Percentiles rank a stretch among this genome's conserved stretches.
These are phyloP conservation scores for Carex pumila DNA, from an alignment of 176 grass and related monocot species.

Conservation along the genomic window DNA sequence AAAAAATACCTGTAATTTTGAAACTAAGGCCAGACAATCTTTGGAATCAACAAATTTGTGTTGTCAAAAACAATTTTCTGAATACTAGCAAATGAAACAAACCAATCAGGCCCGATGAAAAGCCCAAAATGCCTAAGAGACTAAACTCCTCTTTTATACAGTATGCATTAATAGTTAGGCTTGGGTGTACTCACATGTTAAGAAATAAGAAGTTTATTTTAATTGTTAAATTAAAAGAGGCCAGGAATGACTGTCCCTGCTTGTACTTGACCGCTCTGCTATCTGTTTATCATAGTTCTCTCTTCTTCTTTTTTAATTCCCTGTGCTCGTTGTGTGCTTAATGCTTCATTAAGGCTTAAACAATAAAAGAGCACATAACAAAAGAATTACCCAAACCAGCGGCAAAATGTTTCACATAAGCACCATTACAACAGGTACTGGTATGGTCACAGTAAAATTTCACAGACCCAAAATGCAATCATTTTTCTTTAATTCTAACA, in stretches of 20 bases:
- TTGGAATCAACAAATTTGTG: not conserved
- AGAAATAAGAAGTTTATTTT: not conserved
- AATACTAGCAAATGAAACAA: not conserved
- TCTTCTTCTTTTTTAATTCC: not conserved
- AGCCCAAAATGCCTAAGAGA: not conserved
- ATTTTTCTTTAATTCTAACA: not conserved
- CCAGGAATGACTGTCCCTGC: not conserved
- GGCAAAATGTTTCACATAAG: not conserved
- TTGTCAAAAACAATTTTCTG: not conserved
- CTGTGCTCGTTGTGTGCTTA: not conserved
- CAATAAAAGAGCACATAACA: not conserved
- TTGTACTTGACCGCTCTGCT: not conserved
- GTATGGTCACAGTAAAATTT: not conserved
- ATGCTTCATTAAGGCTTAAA: not conserved
- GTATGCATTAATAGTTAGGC: not conserved
- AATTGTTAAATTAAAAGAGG: not conserved
- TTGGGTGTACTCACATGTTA: not conserved
- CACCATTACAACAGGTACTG: not conserved
- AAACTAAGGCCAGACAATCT: not conserved
- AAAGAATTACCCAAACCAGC: not conserved
- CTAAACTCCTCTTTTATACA: not conserved
- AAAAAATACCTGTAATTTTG: not conserved
- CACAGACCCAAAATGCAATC: not conserved
- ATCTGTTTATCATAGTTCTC: not conserved
- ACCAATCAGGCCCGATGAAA: not conserved